Conservation (phyloP, 2,329 filamentous ascomycete species). For the Dothistroma septosporum region DNA sequence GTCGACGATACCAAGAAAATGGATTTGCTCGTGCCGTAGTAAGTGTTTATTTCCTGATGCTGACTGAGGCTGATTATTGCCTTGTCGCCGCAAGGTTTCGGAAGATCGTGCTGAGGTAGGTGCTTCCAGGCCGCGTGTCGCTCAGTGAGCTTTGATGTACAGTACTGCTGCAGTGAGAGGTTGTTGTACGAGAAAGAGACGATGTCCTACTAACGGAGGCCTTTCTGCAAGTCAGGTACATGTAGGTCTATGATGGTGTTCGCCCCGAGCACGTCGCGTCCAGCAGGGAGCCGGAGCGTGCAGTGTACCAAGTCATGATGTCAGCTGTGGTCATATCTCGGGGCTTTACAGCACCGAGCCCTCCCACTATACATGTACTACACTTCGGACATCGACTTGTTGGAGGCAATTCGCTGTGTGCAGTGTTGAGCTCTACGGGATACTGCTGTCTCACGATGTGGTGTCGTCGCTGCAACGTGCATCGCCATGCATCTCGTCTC, state of each 20-base stretch:
- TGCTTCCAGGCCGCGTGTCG: not conserved
- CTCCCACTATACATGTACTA: not conserved
- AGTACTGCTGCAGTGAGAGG: not conserved
- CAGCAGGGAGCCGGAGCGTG: not conserved
- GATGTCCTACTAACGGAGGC: not conserved
- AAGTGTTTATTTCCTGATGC: too few relatives aligned
- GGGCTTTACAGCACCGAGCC: not conserved
- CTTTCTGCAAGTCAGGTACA: not conserved
- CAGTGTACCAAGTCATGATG: slow-evolving; percentile 3
- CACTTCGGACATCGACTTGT: not conserved
- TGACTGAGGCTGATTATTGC: not conserved
- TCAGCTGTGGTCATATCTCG: not conserved
- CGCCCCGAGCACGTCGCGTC: not conserved
- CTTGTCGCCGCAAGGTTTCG: not conserved
- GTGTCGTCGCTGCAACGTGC: not conserved
- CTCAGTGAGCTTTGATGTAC: not conserved
- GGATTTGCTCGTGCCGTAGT: not conserved
- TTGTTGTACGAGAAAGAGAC: not conserved
- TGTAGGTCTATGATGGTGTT: not conserved
- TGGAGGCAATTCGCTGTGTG: not conserved
- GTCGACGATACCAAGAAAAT: not conserved
- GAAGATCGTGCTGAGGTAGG: not conserved
- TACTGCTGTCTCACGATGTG: not conserved
- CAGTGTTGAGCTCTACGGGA: not conserved
- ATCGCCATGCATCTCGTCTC: not conserved